These are phyloP conservation scores for Penicillium cosmopolitanum DNA, from an alignment of 495 filamentous ascomycete genomes.

Conservation along the genomic window DNA sequence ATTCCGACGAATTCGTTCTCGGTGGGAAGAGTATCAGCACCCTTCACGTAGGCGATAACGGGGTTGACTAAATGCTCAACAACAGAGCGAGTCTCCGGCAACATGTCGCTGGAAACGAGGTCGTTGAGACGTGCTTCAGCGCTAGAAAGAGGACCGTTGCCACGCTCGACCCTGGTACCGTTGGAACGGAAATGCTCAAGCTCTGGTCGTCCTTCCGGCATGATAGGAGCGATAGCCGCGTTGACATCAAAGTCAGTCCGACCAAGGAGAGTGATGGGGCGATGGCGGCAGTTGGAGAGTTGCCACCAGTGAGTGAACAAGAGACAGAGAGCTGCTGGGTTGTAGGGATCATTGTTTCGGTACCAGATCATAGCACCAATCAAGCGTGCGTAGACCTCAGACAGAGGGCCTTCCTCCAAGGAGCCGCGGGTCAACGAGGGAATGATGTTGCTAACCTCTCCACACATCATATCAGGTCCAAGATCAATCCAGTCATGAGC, in stretches of 20 bases:
- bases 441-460: conserved; percentile 17
- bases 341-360: conserved; percentile 18
- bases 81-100: conserved; percentile 14
- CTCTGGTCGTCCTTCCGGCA: conserved; percentile 16
- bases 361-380: conserved; percentile 21
- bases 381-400: conserved; percentile 15
- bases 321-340: conserved; percentile 17
- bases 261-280: conserved; percentile 15
- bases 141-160: conserved; percentile 12
- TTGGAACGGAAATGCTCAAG: conserved; percentile 16
- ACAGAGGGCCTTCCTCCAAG: conserved; percentile 11
- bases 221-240: conserved; percentile 15
- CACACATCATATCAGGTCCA: conserved; percentile 14
- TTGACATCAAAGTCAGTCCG: conserved; percentile 12
- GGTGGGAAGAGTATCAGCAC: conserved; percentile 12
- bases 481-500: conserved; percentile 17
- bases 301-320: conserved; percentile 20
- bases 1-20: conserved; percentile 15
- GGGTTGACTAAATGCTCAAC: conserved; percentile 17
- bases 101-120: not conserved
- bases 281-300: conserved; percentile 17
- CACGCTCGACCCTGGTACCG: conserved; percentile 15
- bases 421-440: conserved; percentile 13
- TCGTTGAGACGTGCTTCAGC: conserved; percentile 11
- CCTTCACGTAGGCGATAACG: conserved; percentile 15